These are phyloP conservation scores for Trichosporon sp. DNA, from an alignment of 1,284 basidiomycete species.

Conservation along the genomic window DNA sequence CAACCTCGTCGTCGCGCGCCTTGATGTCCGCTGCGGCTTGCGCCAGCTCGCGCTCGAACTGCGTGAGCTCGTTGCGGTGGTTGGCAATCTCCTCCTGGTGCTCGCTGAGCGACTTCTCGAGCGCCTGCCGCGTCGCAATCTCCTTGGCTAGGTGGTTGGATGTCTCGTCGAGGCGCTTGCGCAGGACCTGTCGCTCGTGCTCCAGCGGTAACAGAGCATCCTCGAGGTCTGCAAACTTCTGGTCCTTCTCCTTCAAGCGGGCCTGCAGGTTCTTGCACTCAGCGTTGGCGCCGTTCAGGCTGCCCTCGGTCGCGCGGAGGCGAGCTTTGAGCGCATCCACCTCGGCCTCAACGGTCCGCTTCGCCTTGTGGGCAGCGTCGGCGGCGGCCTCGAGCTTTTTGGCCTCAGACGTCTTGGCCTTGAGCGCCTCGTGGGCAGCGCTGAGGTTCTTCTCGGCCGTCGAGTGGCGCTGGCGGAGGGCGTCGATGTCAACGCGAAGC, in stretches of 20 bases:
- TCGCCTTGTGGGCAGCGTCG: constrained; percentile 63
- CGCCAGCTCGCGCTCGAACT: constrained; percentile 75
- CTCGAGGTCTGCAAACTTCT: constrained; percentile 77
- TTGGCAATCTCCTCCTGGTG: constrained; percentile 65
- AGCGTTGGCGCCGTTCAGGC: constrained; percentile 55
- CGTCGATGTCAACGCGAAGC: constrained; percentile 47
- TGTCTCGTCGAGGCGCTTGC: constrained; percentile 65
- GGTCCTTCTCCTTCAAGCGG: constrained; percentile 54
- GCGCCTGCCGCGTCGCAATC: constrained; percentile 58
- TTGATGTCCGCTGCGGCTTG: constrained; percentile 73
- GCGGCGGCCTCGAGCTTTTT: constrained; percentile 56
- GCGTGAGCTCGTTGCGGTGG: constrained; percentile 62
- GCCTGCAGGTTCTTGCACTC: constrained; percentile 55
- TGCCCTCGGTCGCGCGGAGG: constrained; percentile 64
- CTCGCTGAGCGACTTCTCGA: constrained; percentile 62
- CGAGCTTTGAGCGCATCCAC: constrained; percentile 65
- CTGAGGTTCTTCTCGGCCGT: constrained; percentile 53
- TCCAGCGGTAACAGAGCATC: constrained; percentile 78
- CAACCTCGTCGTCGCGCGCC: constrained; percentile 76
- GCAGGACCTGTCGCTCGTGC: constrained; percentile 68
- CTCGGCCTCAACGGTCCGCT: constrained; percentile 57
- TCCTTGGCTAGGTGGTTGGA: constrained; percentile 47
- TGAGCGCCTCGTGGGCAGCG: constrained; percentile 52
- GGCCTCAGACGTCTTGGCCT: constrained; percentile 52
- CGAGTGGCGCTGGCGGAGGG: constrained; percentile 53